Percentiles rank a stretch among this genome's conserved stretches.
These are phyloP conservation scores for Penicillium capsulatum DNA, from an alignment of 2,329 filamentous ascomycete species.

Conservation along the genomic window DNA sequence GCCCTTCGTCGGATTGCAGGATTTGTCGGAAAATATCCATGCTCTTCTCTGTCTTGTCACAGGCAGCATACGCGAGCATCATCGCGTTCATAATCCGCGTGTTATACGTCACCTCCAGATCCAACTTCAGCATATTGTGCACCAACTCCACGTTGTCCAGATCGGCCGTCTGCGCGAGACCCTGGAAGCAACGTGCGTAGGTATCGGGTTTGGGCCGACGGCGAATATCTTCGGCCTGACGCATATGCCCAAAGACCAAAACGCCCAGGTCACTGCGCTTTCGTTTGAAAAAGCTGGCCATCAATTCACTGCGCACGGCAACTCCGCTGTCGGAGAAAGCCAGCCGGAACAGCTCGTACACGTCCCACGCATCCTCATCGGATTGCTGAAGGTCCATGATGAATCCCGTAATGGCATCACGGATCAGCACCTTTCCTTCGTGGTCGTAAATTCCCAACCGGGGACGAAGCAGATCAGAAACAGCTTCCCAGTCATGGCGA, in stretches of 20 bases:
- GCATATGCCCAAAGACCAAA: constrained; percentile 89
- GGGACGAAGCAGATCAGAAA: constrained; percentile 77
- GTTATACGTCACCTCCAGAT: constrained; percentile 70
- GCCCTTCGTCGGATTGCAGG: constrained; percentile 76
- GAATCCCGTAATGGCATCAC: constrained; percentile 63
- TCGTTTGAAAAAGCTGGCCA: constrained; percentile 76
- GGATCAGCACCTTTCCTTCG: constrained; percentile 63
- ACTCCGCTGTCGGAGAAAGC: constrained; percentile 61
- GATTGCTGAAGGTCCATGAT: constrained; percentile 59
- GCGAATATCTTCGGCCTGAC: constrained; percentile 61
- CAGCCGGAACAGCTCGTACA: constrained; percentile 56
- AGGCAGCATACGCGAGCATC: constrained; percentile 78
- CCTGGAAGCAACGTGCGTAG: constrained; percentile 74
- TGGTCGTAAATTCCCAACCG: constrained; percentile 41
- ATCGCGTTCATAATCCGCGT: constrained; percentile 77
- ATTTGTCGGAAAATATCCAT: constrained; percentile 82
- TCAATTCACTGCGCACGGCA: constrained; percentile 63
- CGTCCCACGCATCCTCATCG: constrained; percentile 60
- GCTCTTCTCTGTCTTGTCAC: constrained; percentile 61
- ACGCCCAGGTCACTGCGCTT: constrained; percentile 78
- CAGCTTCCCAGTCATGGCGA: constrained; percentile 71
- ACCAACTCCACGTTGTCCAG: constrained; percentile 66
- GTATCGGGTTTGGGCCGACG: constrained; percentile 67
- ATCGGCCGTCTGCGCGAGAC: constrained; percentile 61
- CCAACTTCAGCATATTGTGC: constrained; percentile 93